Evolutionary conservation across 2,329 filamentous ascomycete species (phyloP).

Genomic region (Lizonia empirigonia): DNA sequence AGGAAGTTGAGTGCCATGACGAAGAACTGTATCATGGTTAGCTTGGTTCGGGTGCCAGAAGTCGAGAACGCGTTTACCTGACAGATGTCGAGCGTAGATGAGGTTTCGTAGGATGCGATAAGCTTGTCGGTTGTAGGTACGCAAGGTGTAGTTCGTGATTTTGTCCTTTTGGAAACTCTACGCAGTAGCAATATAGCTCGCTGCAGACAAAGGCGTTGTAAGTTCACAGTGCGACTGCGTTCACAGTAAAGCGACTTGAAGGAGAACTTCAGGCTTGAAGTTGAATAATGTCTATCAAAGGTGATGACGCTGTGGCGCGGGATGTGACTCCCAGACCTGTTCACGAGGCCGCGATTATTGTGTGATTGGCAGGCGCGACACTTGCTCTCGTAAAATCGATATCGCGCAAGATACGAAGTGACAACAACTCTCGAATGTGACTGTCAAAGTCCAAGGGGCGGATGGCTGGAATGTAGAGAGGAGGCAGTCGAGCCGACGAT

Average conservation of each 20-base stretch:
- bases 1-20: conserved; percentile 41
- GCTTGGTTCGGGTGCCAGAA: neutral
- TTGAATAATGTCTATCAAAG: conserved; percentile 6
- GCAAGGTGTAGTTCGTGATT: neutral
- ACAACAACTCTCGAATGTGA: conserved; percentile 12
- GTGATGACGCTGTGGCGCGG: conserved; percentile 29
- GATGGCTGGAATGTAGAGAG: neutral
- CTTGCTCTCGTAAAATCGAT: conserved; percentile 1
- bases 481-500: neutral
- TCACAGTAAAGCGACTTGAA: conserved; percentile 7
- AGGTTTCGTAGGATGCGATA: conserved; percentile 1
- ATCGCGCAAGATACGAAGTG: neutral
- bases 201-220: conserved; percentile 6
- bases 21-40: conserved; percentile 21
- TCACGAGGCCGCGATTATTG: conserved; percentile 28
- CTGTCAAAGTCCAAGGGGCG: conserved; percentile 23
- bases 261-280: conserved; percentile 1
- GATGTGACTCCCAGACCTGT: conserved; percentile 27
- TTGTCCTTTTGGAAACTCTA: neutral
- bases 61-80: neutral
- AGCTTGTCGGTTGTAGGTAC: neutral
- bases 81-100: neutral
- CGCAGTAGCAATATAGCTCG: conserved; percentile 14
- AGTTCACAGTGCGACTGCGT: conserved; percentile 9
- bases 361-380: conserved; percentile 32